Conservation (phyloP, 169 alveolate species). For the Plasmodium vivax region DNA sequence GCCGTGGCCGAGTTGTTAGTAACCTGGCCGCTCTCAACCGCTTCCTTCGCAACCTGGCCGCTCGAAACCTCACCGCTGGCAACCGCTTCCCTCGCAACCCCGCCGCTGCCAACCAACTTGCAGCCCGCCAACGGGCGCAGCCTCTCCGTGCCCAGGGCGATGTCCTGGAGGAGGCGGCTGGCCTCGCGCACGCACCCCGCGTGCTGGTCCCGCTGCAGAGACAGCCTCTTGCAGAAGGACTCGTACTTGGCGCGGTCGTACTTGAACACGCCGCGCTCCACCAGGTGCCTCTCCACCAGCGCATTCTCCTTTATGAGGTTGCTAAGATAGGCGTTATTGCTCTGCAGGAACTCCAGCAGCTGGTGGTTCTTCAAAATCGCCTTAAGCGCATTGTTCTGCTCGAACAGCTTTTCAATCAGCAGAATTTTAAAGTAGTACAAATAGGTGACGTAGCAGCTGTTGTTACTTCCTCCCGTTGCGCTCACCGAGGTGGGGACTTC, state of each 20-base stretch:
- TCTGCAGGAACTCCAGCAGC: slow-evolving; percentile 20
- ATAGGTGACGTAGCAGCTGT: slow-evolving; percentile 9
- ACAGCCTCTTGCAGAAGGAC: not conserved
- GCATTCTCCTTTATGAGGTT: slow-evolving; percentile 63
- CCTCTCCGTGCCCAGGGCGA: not conserved
- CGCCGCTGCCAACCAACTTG: not conserved
- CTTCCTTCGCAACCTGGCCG: not conserved
- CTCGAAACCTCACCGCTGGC: no score
- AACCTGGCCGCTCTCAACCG: no score
- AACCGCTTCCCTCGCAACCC: no score
- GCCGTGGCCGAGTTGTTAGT: not conserved
- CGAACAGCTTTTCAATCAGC: slow-evolving; percentile 37
- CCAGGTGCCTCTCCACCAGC: slow-evolving; percentile 25
- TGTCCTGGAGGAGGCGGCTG: slow-evolving; percentile 19
- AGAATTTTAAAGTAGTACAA: slow-evolving; percentile 26
- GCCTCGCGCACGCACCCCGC: slow-evolving; percentile 21
- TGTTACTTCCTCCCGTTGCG: not conserved
- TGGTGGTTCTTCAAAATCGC: slow-evolving; percentile 33
- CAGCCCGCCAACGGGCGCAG: slow-evolving; percentile 5
- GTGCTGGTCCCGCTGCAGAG: slow-evolving; percentile 3
- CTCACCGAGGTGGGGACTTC: not conserved
- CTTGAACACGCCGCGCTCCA: slow-evolving; percentile 19
- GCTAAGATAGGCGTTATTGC: slow-evolving; percentile 18
- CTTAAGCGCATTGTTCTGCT: slow-evolving; percentile 45
- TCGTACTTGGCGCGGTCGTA: not conserved